Percentiles rank a stretch among this genome's conserved stretches.
These are phyloP conservation scores for Parathielavia appendiculata DNA, from an alignment of 495 filamentous ascomycete genomes.

Conservation along the genomic window DNA sequence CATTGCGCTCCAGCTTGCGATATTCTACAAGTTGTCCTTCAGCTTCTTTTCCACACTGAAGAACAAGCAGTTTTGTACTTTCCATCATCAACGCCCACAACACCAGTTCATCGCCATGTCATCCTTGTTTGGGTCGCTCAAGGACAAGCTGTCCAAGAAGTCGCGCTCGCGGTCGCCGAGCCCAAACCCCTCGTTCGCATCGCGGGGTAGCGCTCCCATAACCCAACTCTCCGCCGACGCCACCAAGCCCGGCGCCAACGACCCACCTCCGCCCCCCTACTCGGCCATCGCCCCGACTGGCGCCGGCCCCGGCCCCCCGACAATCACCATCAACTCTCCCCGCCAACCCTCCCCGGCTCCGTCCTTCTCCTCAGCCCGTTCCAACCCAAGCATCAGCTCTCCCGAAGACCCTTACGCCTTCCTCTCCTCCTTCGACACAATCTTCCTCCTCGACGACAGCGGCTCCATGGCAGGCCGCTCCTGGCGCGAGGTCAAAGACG, in stretches of 20 bases:
- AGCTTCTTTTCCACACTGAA: neutral
- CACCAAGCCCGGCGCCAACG: constrained; percentile 8
- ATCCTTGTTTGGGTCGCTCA: constrained; percentile 24
- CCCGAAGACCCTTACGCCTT: constrained; percentile 72
- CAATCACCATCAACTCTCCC: constrained; percentile 15
- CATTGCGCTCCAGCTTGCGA: neutral
- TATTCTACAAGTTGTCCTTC: neutral
- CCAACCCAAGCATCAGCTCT: constrained; percentile 22
- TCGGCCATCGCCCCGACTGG: constrained; percentile 9
- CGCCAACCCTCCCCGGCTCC: constrained; percentile 23
- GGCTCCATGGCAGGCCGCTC: constrained; percentile 73
- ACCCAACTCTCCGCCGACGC: neutral
- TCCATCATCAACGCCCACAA: neutral
- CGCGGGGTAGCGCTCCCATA: too few species aligned
- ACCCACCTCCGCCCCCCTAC: constrained; percentile 16
- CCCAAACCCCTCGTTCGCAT: constrained; percentile 1
- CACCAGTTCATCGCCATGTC: neutral
- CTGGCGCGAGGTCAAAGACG: constrained; percentile 71
- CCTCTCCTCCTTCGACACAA: constrained; percentile 80
- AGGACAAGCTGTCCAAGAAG: constrained; percentile 21
- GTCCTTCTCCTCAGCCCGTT: constrained; percentile 21
- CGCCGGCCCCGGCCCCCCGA: constrained; percentile 18
- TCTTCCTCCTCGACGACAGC: constrained; percentile 92
- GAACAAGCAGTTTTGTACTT: neutral
- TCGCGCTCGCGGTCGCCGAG: constrained; percentile 14